phyloP scores from a whole-genome alignment of 176 grass and related monocot genomes.

The Eragrostis curvula region DNA sequence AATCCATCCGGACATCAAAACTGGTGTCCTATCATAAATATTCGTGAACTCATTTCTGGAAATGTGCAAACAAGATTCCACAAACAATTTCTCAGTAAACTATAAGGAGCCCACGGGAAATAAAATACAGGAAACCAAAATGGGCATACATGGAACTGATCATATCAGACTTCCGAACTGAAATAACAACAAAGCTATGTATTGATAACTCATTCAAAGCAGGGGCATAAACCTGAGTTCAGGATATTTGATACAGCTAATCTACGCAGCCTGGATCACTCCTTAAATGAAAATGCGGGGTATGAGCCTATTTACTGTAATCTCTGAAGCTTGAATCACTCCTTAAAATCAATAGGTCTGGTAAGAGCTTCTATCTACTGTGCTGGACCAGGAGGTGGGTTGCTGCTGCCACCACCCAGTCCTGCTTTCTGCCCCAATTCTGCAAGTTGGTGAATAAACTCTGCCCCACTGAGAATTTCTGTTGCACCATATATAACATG shows the following conservation, averaged over 20 bases:
- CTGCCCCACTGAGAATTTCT: conserved; percentile 79
- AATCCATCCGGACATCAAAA: conserved; percentile 7
- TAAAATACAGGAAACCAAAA: conserved; percentile 10
- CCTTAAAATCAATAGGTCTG: conserved; percentile 30
- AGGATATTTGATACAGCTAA: conserved; percentile 22
- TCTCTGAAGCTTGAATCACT: conserved; percentile 30
- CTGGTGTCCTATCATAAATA: conserved; percentile 9
- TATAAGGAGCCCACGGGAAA: not conserved
- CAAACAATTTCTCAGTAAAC: not conserved
- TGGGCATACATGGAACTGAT: conserved; percentile 37
- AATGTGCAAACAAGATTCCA: conserved; percentile 31
- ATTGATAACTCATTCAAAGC: conserved; percentile 42
- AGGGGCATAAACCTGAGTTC: conserved; percentile 22
- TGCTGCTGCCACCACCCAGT: conserved; percentile 61
- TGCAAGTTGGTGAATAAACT: conserved; percentile 85
- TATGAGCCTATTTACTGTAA: conserved; percentile 49
- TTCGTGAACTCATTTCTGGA: conserved; percentile 17
- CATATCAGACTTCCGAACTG: conserved; percentile 32
- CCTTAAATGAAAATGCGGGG: conserved; percentile 37
- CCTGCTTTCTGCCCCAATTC: conserved; percentile 89
- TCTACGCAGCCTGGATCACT: conserved; percentile 40
- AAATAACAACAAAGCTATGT: conserved; percentile 36
- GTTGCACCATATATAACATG: conserved; percentile 96
- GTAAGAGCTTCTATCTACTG: conserved; percentile 56
- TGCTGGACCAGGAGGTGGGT: conserved; percentile 34